Conservation (phyloP, 306 rosid species). For the Vigna angularis region DNA sequence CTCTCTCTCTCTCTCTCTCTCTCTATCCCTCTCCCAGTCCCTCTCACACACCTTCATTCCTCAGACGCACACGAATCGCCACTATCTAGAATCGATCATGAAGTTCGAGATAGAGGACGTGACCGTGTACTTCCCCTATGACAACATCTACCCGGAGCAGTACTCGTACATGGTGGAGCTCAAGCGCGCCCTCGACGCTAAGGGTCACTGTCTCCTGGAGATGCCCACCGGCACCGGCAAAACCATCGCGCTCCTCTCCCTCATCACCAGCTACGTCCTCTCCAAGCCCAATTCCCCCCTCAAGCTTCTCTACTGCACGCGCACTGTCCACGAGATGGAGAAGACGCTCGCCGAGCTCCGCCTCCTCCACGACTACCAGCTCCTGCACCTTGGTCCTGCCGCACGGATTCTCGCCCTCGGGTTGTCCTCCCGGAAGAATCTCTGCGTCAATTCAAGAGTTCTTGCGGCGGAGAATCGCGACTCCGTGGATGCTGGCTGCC, state of each 20-base stretch:
- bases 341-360: constrained; percentile 88
- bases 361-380: constrained; percentile 74
- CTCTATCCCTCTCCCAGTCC: too few relatives aligned
- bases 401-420: constrained; percentile 81
- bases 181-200: constrained; percentile 87
- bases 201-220: constrained; percentile 87
- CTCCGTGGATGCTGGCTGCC: constrained; percentile 87
- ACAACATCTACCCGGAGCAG: constrained; percentile 92
- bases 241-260: constrained; percentile 82
- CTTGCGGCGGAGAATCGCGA: constrained; percentile 77
- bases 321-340: constrained; percentile 98
- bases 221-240: constrained; percentile 98
- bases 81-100: constrained; percentile 37
- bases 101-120: constrained; percentile 86
- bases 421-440: constrained; percentile 82
- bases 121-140: constrained; percentile 88
- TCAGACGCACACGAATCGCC: not conserved
- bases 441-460: constrained; percentile 69
- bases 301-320: constrained; percentile 92
- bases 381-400: constrained; percentile 63
- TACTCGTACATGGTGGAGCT: constrained; percentile 87
- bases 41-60: not conserved
- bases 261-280: constrained; percentile 83
- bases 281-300: constrained; percentile 76
- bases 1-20: not conserved